Conservation (phyloP, 805 yeast species). For the Grigorovia jiainica region DNA sequence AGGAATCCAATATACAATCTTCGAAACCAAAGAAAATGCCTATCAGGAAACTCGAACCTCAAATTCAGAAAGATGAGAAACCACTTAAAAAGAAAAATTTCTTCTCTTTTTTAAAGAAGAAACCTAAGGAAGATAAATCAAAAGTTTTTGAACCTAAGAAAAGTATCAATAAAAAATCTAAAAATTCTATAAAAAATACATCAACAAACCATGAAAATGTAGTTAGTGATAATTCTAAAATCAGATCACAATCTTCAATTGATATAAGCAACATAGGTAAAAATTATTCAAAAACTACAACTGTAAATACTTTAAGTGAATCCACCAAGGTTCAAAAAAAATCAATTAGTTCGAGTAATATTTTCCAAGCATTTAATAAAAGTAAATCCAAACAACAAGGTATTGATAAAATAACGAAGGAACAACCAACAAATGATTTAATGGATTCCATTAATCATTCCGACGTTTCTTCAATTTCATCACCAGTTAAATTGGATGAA, state of each 20-base stretch:
- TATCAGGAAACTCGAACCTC: background rate
- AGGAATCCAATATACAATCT: background rate
- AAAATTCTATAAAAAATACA: slow-evolving; percentile 6
- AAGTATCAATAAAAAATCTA: background rate
- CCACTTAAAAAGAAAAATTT: slow-evolving; percentile 18
- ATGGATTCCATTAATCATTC: background rate
- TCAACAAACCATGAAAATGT: slow-evolving; percentile 9
- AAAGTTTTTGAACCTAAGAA: slow-evolving; percentile 5
- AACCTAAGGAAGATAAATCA: slow-evolving; percentile 1
- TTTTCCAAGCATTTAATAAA: slow-evolving; percentile 18
- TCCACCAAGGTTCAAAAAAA: slow-evolving; percentile 13
- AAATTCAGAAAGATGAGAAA: slow-evolving; percentile 1
- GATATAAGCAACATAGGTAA: background rate
- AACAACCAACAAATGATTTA: background rate
- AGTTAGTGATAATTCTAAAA: background rate
- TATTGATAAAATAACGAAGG: background rate
- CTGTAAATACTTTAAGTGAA: background rate
- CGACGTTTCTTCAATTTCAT: too few species aligned
- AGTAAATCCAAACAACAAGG: background rate
- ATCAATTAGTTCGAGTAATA: slow-evolving; percentile 23
- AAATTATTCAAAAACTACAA: background rate
- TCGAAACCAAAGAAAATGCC: background rate
- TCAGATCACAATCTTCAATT: background rate
- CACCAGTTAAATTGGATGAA: background rate
- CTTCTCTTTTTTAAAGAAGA: slow-evolving; percentile 24